These are phyloP conservation scores for Leptographium wingfieldii DNA, from an alignment of 2,329 filamentous ascomycete genomes.

Conservation along the genomic window DNA sequence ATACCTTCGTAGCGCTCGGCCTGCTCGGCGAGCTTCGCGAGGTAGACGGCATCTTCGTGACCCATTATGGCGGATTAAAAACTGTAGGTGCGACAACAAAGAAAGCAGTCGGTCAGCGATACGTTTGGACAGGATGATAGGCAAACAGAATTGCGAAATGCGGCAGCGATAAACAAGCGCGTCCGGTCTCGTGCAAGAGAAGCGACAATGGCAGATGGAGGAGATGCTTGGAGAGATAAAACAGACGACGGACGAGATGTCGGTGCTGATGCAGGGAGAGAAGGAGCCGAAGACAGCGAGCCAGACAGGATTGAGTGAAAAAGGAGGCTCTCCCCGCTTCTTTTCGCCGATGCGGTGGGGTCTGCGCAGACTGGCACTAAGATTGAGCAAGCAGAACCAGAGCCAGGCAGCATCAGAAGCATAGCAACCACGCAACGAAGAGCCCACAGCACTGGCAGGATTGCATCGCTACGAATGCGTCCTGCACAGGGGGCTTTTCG, in stretches of 20 bases:
- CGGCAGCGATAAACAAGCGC: background rate
- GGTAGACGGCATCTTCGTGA: constrained; percentile 98
- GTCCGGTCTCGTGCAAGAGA: background rate
- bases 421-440: background rate
- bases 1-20: constrained; percentile 99
- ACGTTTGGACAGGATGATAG: background rate
- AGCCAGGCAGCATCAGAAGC: background rate
- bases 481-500: background rate
- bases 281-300: background rate
- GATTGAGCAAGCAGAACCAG: background rate
- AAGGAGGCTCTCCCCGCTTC: constrained; percentile 14
- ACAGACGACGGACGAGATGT: background rate
- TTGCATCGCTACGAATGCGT: too few relatives aligned
- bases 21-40: constrained; percentile 99
- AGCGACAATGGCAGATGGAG: background rate
- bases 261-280: background rate
- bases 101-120: constrained; percentile 3
- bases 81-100: constrained; percentile 9
- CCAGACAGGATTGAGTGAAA: constrained; percentile 10
- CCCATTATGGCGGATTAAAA: constrained; percentile 61
- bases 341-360: constrained; percentile 12
- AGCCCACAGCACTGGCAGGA: background rate
- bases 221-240: constrained; percentile 1
- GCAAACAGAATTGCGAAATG: background rate
- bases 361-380: constrained; percentile 10